Base-by-base conservation (phyloP, 805 yeast genomes). In the Candida endomychidarum region DNA sequence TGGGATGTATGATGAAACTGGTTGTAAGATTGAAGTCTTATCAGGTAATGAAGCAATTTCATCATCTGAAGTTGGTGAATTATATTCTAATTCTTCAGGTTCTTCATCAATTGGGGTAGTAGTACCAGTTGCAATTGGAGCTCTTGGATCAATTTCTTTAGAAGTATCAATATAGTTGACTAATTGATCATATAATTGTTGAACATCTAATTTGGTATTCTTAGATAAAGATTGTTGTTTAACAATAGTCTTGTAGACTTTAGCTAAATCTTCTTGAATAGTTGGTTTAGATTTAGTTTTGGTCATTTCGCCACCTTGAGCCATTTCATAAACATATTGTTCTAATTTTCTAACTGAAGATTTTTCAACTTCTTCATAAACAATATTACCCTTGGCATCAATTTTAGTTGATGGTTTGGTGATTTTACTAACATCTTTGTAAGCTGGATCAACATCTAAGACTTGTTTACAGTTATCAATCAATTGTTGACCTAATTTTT, bases 381-480 rank as follows among this genome's bases (percentile, higher is more conserved):
- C 75, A 57, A 93, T 78, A 60, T 81, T 86, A 66, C 99, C 99
- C 71, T 83, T 87, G 49, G 80, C 76, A 56, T 86, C 95, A 52
- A 93, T 84, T 30, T 78, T 73, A 31, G 98, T 91, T 65, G 86
- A 81, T 54, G 99, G 99, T 52, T 95, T 96, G 40, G 96, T 86
- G 62, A 97, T 97, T 59, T 83, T 82, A 45, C 87, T 77, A 46
- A 93, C 95, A 62, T 93, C 98, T 69, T 91, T 93, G 79, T 82
- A 93, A 44, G 91, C 97, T 27, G 99, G 99, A 53, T 83, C 83
- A 47, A 74, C 74, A 44, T 78, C 81, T 46, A 75, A 54, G 30
- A 87, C 95, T 67, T 89, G 96, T 58, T 80, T 80, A 80, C 98
- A 91, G 75, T 89, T 93, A 60, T 89, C 96, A 59, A 93, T 85